phyloP scores from a whole-genome alignment of 768 basidiomycete species.

The Dentipellis sp. region DNA sequence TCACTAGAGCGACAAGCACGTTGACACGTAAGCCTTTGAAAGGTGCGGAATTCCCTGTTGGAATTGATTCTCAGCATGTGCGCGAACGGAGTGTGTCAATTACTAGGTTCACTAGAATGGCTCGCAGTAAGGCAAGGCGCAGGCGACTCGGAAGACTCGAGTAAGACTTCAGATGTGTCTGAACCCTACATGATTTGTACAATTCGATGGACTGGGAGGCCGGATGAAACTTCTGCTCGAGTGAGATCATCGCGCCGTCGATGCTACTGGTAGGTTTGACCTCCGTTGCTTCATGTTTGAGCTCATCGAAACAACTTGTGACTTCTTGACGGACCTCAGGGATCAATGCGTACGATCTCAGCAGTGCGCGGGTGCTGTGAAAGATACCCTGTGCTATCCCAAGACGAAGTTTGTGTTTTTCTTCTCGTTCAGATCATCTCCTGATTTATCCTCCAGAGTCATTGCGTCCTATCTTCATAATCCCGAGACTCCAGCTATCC shows the following conservation, averaged over 20 bases:
- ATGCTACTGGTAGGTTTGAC: slow-evolving; percentile 2
- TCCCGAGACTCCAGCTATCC: slow-evolving; percentile 36
- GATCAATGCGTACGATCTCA: slow-evolving; percentile 61
- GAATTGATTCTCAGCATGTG: too few relatives aligned
- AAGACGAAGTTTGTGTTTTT: slow-evolving; percentile 29
- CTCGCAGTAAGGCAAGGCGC: too few relatives aligned
- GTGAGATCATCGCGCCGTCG: background rate
- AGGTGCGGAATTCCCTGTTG: too few relatives aligned
- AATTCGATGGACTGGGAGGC: slow-evolving; percentile 36
- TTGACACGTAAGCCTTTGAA: too few relatives aligned
- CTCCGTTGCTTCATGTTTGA: slow-evolving; percentile 18
- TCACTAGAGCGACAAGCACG: too few relatives aligned
- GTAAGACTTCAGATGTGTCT: too few relatives aligned
- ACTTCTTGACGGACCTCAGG: slow-evolving; percentile 20
- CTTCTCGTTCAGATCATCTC: background rate
- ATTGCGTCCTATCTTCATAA: slow-evolving; percentile 57
- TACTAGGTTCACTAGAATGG: too few relatives aligned
- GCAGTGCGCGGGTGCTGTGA: slow-evolving; percentile 42
- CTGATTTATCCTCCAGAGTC: slow-evolving; percentile 34
- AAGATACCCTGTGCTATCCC: slow-evolving; percentile 49
- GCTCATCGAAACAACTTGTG: slow-evolving; percentile 21
- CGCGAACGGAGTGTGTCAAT: too few relatives aligned
- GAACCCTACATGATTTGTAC: too few relatives aligned
- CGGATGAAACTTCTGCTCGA: slow-evolving; percentile 30
- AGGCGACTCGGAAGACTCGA: too few relatives aligned